Base-by-base conservation (phyloP, 345 rosid species). In the Eucalyptus coolabah region DNA sequence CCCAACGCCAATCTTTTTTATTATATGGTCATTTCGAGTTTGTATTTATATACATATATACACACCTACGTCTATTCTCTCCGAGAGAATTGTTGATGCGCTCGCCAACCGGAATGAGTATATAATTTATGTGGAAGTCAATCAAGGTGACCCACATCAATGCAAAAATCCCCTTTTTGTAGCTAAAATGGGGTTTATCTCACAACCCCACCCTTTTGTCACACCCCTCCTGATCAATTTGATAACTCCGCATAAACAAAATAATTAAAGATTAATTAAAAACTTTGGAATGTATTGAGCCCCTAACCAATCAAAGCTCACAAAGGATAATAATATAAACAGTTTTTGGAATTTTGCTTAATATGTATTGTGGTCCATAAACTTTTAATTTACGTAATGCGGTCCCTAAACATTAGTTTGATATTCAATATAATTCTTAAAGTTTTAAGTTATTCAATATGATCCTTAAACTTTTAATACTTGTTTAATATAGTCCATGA, bases 281-380 rank as follows among this genome's bases (percentile, higher is more conserved):
- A 4, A 9, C 1, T 24, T 56, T 11, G 3, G 28, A 56, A 56
- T 56, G 30, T 28, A 56, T 56, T 26, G 13, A 56, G 1, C 14
- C 14, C 30, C 30, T 56, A 24, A 56, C 14, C 63, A 56, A 56
- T 56, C 6, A 30, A 56, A 56, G 63, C 12, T 56, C 63, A 23
- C 14, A 0, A 4, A 6, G 30, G 30, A 56, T 26, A 24, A 56
- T 56, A 11, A 24, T 1, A 56, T 56, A 56, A 24, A 53, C 8
- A 8, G 2, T 53, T 53, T 8, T 2, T 21, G 11, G 2, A 53
- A 8, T 53, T 0, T 8, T 0, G 1, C 3, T 2, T 56, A 56
- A 4, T 1, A 3, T 56, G 12, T 0, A 56, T 9, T 10, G 2
- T 24, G 4, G 1, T 56, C 2, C 30, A 9, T 56, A 2, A 56